Evolutionary conservation across 495 filamentous ascomycete species (phyloP), one percentile per base, ranked within the genome.

Genomic region (Daldinia vernicosa): DNA sequence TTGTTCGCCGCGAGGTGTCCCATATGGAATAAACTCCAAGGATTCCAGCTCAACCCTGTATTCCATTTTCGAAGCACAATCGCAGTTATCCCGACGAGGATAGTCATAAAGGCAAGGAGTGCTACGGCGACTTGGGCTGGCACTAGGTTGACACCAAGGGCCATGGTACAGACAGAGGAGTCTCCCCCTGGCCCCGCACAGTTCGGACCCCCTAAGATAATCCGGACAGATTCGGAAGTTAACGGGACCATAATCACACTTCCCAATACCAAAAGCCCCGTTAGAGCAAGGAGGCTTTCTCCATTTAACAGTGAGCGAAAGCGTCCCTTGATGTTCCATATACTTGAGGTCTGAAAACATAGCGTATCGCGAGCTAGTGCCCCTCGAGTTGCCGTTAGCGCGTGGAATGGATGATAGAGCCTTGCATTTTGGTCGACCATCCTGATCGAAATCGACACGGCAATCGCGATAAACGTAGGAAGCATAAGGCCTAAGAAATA

Each of bases 401-500:
- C 74, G 37, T 76, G 74, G 55, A 79, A 80, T 15, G 75, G 77
- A 24, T 80, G 77, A 35, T 78, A 75, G 32, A 79, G 72, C 56
- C 73, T 78, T 15, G 71, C 76, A 24, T 67, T 75, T 51, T 72
- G 74, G 53, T 79, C 74, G 37, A 80, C 45, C 17, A 78, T 67
- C 35, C 69, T 67, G 8, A 78, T 67, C 7, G 75, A 71, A 32
- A 79, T 60, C 11, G 74, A 75, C 1, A 79, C 40, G 1, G 67
- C 6, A 33, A 77, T 71, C 3, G 77, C 76, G 7, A 78, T 60
- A n/a, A 79, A 47, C 8, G 76, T 76, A 33, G 79, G 79, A 12
- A 80, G 65, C 74, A 79, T 78, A 15, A 75, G 67, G 14, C 75
- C 79, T 6, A 67, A 45, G 54, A 80, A 77, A 63, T 80, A 79